A percentile compares a stretch with the other conserved stretches of the same genome.
Evolutionary conservation across 73 alveolate genomes (phyloP).

Genomic region (Tetrahymena borealis): DNA sequence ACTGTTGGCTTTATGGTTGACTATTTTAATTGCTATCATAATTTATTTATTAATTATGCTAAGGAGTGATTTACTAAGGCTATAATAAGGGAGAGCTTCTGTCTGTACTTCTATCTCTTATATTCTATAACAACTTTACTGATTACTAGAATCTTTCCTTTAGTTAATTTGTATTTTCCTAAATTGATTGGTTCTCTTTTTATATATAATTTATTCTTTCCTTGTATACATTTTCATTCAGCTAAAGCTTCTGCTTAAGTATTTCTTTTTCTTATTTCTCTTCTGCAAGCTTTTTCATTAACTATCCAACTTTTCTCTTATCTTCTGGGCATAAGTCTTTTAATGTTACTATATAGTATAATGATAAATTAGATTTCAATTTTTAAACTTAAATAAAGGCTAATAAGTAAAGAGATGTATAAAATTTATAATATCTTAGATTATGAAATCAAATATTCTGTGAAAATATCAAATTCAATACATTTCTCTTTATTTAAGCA

Average conservation of each 20-base stretch:
- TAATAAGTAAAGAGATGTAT: too few species aligned
- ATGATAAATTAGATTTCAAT: too few species aligned
- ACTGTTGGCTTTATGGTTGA: neutral
- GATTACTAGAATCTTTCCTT: neutral
- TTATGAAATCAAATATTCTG: too few species aligned
- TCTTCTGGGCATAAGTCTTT: constrained; percentile 35
- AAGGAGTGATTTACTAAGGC: neutral
- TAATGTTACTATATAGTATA: neutral
- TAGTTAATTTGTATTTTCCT: neutral
- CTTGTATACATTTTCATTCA: neutral
- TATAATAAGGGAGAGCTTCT: neutral
- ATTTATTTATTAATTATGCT: neutral
- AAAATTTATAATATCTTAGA: too few species aligned
- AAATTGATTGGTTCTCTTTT: neutral
- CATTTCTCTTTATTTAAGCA: too few species aligned
- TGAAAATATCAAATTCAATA: too few species aligned
- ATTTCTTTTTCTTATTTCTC: constrained; percentile 20
- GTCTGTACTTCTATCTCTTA: neutral
- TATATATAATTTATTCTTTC: neutral
- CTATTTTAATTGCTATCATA: neutral
- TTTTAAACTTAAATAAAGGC: too few species aligned
- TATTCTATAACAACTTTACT: neutral
- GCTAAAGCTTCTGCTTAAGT: neutral
- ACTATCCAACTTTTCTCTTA: constrained; percentile 17
- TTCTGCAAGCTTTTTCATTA: constrained; percentile 20